Evolutionary conservation across 225 moss, liverwort and hornwort species (phyloP), one percentile per base, ranked within the genome.

Genomic region (Lunularia cruciata): DNA sequence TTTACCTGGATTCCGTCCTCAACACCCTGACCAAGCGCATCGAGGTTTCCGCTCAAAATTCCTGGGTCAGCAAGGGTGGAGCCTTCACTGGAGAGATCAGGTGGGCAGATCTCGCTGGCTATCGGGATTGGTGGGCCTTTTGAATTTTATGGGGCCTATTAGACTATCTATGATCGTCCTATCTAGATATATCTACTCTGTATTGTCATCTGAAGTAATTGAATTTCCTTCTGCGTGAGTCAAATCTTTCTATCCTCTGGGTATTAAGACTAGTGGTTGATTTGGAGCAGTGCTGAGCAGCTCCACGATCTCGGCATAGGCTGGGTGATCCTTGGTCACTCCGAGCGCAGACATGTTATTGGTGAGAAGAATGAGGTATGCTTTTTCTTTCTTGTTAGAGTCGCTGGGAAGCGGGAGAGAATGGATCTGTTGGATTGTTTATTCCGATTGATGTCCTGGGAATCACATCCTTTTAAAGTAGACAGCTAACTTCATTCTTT

Each of bases 241-340:
- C 13, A 14, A 23, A 13, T 23, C 20, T 20, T 57, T 31, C 28
- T 57, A 4, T 12, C 42, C 12, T 20, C 5, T 39, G 11, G 22
- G 14, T 60, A 0, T 38, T 40, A 11, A 61, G 23, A 40, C 13
- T 5, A 12, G 5, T 47, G 31, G 3, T 8, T 32, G 28, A 3
- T 65, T 39, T 78, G 43, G 48, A 70, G 23, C 77, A 84, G 96
- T 79, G 90, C 92, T 11, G 96, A 96, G 28, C 90, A 90, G 83
- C 57, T 96, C 81, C 77, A 77, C 59, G 92, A 96, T 74, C 76
- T 84, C 0, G 96, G 92, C 0, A 74, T 86, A 53, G 77, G 79
- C 65, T 96, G 96, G 96, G 96, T 96, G 60, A 92, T 92, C 67
- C 85, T 89, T 72, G 96, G 96, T 30, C 96, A 96, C 45, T 82